These are phyloP conservation scores for Cucumis melo DNA, from an alignment of 306 rosid species.

Conservation along the genomic window DNA sequence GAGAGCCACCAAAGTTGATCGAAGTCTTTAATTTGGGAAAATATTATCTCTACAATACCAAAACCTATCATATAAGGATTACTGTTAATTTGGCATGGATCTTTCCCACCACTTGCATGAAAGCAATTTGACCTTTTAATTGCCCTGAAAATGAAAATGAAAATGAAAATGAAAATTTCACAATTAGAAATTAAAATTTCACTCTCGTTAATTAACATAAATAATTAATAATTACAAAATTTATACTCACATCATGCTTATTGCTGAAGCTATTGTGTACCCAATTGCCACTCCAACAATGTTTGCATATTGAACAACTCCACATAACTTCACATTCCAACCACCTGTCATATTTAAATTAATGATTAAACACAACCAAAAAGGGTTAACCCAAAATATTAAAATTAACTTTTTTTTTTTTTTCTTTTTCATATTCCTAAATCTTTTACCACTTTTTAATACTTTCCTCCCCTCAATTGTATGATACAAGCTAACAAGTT, in stretches of 20 bases:
- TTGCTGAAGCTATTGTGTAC: constrained; percentile 65
- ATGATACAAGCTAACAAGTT: neutral
- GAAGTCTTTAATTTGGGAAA: constrained; percentile 70
- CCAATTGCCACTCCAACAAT: constrained; percentile 68
- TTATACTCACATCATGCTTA: constrained; percentile 62
- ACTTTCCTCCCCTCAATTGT: neutral
- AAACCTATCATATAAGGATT: constrained; percentile 72
- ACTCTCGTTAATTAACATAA: neutral
- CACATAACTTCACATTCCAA: constrained; percentile 50
- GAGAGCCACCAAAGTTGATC: constrained; percentile 93
- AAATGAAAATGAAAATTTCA: no score
- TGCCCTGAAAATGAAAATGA: constrained; percentile 42
- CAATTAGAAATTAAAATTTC: neutral
- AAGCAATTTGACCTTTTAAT: constrained; percentile 59
- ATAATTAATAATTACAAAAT: constrained; percentile 3
- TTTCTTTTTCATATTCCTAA: neutral
- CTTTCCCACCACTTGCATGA: constrained; percentile 41
- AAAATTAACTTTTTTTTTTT: neutral
- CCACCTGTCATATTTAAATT: constrained; percentile 32
- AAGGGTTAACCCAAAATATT: neutral
- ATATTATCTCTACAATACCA: constrained; percentile 41
- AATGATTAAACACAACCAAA: neutral
- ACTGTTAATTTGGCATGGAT: constrained; percentile 55
- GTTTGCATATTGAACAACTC: constrained; percentile 60
- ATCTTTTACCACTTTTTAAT: neutral